Evolutionary conservation across 192 early-diverging fungal genomes (phyloP), one percentile per base, ranked within the genome.

Genomic region (Geranomyces variabilis): DNA sequence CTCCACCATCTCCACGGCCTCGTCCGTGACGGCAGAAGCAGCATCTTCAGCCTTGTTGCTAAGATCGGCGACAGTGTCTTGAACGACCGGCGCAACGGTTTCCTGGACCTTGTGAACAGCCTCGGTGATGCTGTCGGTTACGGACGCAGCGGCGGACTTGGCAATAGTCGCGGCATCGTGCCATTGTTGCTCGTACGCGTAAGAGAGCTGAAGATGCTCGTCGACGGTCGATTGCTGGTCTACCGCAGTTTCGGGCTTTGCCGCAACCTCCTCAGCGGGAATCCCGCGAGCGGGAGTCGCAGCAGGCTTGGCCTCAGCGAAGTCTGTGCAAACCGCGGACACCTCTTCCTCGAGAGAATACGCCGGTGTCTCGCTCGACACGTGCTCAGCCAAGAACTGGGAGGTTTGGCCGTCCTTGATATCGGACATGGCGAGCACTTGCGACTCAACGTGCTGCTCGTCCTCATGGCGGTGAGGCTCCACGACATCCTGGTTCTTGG

Each of bases 121-220:
- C 6, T 55, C 43, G 36, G 36, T 41, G 5, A 10, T 10, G 36
- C 5, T 10, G 3, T 41, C 36, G 5, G 3, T 10, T 7, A 41
- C 36, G 10, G 36, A 3, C 5, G 36, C 10, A 41, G 36, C 36
- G 36, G 36, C 36, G 10, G 36, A 41, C 36, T 41, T 41, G 36
- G 36, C 36, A 3, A 53, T 9, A 15, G 19, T 26, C 7, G 51
- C 17, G 17, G 4, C 51, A n/a, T 53, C 51, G 21, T 49, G 24
- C 67, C 67, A 69, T 24, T 69, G 9, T 26, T 21, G 26, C 55
- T 69, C 51, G 9, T 58, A 69, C 12, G n/a, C 67, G 31, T 69
- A 69, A n/a, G 51, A 58, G 7, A 53, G 26, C 15, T 34, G 29
- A 19, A 69, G 41, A 34, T 69, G 67, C 31, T 69, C 67, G 26